Base-by-base conservation (phyloP, 2,329 filamentous ascomycete genomes). In the Gliomastix tumulicola region DNA sequence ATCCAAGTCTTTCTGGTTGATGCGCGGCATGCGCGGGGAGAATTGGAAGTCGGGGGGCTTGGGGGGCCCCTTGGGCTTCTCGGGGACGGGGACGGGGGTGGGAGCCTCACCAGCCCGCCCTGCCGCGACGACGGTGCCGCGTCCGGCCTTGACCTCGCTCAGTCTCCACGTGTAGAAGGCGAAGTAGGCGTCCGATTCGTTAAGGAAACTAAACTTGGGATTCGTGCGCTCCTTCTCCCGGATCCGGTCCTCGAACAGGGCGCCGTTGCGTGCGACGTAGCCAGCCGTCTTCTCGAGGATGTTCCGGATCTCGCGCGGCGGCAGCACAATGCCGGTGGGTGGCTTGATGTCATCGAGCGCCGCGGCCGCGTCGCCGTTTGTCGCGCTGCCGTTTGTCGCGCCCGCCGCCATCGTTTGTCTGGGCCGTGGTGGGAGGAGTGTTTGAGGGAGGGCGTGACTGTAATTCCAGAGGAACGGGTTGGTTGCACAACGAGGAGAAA, bases 11-110 rank as follows among this genome's bases (percentile, higher is more conserved):
- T 94, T 86, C 45, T 94, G 88, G 62, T 84, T 95, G 65, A 98
- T 95, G 48, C 89, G 90, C 40, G 92, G 92, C 87, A 97, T 95
- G 56, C 89, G 84, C 49, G 92, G 89, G 38, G 88, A 95, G 66
- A 96, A 98, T 48, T 85, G 78, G 54, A 94, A 97, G 50, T 89
- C 84, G 39, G 84, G 76, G 13, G 92, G 92, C 53, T 89, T 80
- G 30, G 83, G 80, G 7, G 90, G 90, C 17, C 89, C 90, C 59
- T 84, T 77, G 30, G 87, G 82, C 55, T 84, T 88, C 38, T 68
- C 67, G 27, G 65, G 66, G 35, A 68, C 65, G 13, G 59, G 64
- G 30, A 68, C 67, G 12, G 38, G 21, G 6, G 36, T 32, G 17
- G 67, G 65, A 12, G 68, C 64, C 48, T 88, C 84, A 40, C 74